Evolutionary conservation across 2,329 filamentous ascomycete species (phyloP), one percentile per base, ranked within the genome.

Genomic region (Ramularia endophylla): DNA sequence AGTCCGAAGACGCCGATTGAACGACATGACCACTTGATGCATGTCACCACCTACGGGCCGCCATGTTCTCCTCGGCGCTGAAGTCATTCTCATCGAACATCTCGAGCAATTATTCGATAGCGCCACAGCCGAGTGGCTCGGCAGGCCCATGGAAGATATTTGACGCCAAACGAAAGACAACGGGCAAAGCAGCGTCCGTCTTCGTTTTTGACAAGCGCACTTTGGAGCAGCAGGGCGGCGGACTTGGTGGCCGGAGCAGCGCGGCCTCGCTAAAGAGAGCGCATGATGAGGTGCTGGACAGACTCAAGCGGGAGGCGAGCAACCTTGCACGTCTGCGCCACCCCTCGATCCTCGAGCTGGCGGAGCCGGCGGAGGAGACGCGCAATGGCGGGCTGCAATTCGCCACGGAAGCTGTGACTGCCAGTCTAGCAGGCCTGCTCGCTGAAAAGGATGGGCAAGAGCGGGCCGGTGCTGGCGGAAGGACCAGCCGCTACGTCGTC

Each of bases 131-230:
- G 8, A 83, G 80, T n/a, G 85, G 87, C 38, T 80, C 80, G 38
- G 86, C 89, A 12, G 92, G 92, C 13, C 87, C 89, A 44, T 98
- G 92, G 92, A 94, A 88, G 70, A 92, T 98, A 58, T 90, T 90
- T 74, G 89, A 95, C 69, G 89, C 86, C 44, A 97, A 94, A 72
- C 94, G 94, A 70, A 97, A 95, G 68, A 87, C 85, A 20, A 95
- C 88, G 0, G 87, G 86, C 52, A 94, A 92, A 63, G 66, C 82
- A 6, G 92, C 83, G 41, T 95, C 89, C 12, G 81, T 97, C 53
- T 98, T 97, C 58, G 81, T 97, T 52, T 95, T 97, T 63, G 92
- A 98, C 52, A 83, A 81, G 62, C 95, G 94, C 67, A 78, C 80
- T 1, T 71, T 98, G 40, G 89, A 95, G 43, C 70, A 78, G 8